These are phyloP conservation scores for Aphanoascus verrucosus DNA, from an alignment of 2,329 filamentous ascomycete genomes.

Conservation along the genomic window DNA sequence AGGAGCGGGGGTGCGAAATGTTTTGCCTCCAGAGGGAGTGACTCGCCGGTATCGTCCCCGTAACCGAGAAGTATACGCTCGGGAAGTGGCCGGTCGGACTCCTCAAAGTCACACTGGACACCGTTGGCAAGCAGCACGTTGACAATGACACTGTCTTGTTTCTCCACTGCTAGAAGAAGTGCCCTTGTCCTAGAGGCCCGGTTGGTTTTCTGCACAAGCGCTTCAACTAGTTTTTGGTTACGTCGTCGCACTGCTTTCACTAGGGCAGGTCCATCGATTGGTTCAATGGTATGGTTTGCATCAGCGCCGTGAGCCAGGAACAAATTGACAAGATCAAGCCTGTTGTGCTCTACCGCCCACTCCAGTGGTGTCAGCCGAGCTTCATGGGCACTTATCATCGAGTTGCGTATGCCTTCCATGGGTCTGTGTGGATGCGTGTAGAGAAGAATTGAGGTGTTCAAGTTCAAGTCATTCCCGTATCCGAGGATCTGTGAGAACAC, in stretches of 20 bases:
- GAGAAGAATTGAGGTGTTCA: conserved; percentile 3
- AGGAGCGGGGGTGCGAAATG: conserved; percentile 14
- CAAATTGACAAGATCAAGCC: conserved; percentile 13
- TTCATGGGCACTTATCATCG: neutral
- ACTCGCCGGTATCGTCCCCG: neutral
- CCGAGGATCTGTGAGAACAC: conserved; percentile 13
- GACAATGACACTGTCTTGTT: conserved; percentile 15
- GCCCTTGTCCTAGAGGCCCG: conserved; percentile 14
- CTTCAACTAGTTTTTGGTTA: conserved; percentile 14
- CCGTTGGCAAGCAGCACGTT: conserved; percentile 16
- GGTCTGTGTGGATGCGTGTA: conserved; percentile 1
- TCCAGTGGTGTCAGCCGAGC: conserved; percentile 12
- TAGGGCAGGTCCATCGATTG: conserved; percentile 11
- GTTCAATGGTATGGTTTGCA: conserved; percentile 11
- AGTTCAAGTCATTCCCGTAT: conserved; percentile 14
- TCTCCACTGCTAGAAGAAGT: conserved; percentile 15
- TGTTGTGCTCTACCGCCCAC: conserved; percentile 15
- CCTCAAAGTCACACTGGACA: conserved; percentile 18
- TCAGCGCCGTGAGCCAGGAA: conserved; percentile 16
- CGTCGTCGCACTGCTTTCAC: conserved; percentile 16
- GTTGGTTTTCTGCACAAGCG: conserved; percentile 15
- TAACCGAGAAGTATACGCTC: conserved; percentile 2
- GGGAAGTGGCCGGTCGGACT: conserved; percentile 17
- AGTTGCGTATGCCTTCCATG: neutral
- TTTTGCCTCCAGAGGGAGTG: conserved; percentile 4